Base-by-base conservation (phyloP, 202 grass and related monocot genomes). In the Brachypodium distachyon region DNA sequence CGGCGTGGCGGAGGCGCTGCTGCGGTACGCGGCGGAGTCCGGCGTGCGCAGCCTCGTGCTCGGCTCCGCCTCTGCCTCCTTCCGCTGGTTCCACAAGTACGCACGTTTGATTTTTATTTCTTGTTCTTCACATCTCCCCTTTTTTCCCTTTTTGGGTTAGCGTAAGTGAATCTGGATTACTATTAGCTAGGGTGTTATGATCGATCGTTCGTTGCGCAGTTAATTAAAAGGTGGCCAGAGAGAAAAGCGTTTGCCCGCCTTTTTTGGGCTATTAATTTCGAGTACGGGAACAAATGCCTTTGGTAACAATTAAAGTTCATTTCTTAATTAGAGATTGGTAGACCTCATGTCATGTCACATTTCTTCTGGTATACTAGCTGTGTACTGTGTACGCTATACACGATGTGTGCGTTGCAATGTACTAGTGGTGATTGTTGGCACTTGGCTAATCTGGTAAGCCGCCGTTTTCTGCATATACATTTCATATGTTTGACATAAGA, bases 1-100 rank as follows among this genome's bases (percentile, higher is more conserved):
- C 61, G 59, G 61, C 59, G 91, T 84, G 64, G 89, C 82, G 16
- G 82, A 68, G 64, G 79, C 84, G 39, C 77, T 98, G 63, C 28
- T 85, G 61, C 81, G 77, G 31, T 92, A 90, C 73, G 77, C 81
- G n/a, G 69, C 66, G 27, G 80, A 86, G 28, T 90, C 82, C 31
- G 73, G 87, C 82, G 82, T 76, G n/a, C 86, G 56, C 77, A 92
- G 72, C 84, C 78, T 98, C 47, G 91, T 98, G 37, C 61, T 98
- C 9, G 91, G 95, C 57, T 84, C 80, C 0, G 79, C 80, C 57
- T 84, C 80, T 0, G 79, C 80, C 29, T 87, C 87, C 56, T 57
- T 80, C 55, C 37, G 56, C 64, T 91, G 70, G 86, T 66, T 93
- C 25, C 77, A 76, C 29, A 91, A 84, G 94, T 91, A 5, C 27